Evolutionary conservation across 768 basidiomycete genomes (phyloP), one percentile per base, ranked within the genome.

Genomic region (Sporobolomyces phaffii): DNA sequence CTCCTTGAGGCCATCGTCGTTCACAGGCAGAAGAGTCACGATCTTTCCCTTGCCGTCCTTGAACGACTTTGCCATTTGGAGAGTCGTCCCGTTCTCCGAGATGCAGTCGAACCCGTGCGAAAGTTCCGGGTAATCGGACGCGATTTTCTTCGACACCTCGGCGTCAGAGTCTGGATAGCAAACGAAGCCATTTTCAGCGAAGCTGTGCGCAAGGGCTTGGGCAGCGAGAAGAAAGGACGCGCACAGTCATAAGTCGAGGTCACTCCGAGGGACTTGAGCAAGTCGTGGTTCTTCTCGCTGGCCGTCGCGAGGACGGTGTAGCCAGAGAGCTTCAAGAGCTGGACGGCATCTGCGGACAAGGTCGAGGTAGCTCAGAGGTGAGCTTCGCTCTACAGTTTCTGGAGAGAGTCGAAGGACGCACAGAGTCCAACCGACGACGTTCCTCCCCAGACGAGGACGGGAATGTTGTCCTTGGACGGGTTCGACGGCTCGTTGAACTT

Each of bases 241-340:
- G 24, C 6, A 70, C 68, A 74, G 65, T 82, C 80, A 62, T 81
- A 79, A 8, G 80, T 78, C 6, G 76, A 78, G 38, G 79, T 77
- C 1, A 83, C 83, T 6, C 83, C 82, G 13, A 81, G 73, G 2
- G 73, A 65, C 47, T 77, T 78, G 24, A 82, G 68, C 22, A 79
- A 72, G 0, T 75, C 76, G 49, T 77, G 75, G 66, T 81, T 81
- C 38, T 73, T 69, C 20, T 78, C 75, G 0, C 81, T 82, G 6
- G 81, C 78, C 28, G 81, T 81, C 10, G 82, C 78, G 24, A 81
- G 77, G 50, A 83, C 80, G 29, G 77, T 77, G 63, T 81, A 77
- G 20, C 82, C 83, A 0, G 80, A 72, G 5, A 80, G 73, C 40
- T 79, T 78, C 2, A 80, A 79, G 20, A 83, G 77, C 67, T 81